phyloP scores from a whole-genome alignment of 352 stramenopile genomes.

The Globisporangium spiculum region DNA sequence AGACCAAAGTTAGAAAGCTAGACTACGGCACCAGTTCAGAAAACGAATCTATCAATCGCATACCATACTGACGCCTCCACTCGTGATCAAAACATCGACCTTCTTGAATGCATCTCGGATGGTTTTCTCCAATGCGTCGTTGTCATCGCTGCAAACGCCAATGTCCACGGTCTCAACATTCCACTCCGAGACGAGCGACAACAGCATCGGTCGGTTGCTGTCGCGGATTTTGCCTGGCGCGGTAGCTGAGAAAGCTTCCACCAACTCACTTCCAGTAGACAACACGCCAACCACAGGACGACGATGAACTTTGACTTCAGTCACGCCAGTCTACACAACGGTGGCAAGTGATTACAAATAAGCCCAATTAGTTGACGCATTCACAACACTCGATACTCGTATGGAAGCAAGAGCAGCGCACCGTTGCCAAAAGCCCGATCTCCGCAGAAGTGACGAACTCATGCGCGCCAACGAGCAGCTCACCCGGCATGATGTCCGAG shows the following conservation, averaged over 20 bases:
- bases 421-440: slow-evolving; percentile 91
- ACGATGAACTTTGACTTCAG: slow-evolving; percentile 64
- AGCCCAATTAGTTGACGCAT: background rate
- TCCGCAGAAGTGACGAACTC: slow-evolving; percentile 83
- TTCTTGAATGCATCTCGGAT: slow-evolving; percentile 41
- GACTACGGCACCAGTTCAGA: background rate
- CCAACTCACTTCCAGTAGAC: slow-evolving; percentile 95
- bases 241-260: slow-evolving; percentile 50
- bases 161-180: slow-evolving; percentile 49
- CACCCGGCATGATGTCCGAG: slow-evolving; percentile 85
- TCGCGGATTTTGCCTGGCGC: slow-evolving; percentile 89
- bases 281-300: slow-evolving; percentile 89
- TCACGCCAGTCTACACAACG: slow-evolving; percentile 52
- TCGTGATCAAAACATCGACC: slow-evolving; percentile 94
- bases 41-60: background rate
- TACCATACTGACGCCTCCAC: slow-evolving; percentile 93
- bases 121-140: slow-evolving; percentile 44
- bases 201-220: slow-evolving; percentile 93
- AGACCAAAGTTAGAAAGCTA: background rate
- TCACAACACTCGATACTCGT: background rate
- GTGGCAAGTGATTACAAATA: background rate
- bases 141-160: slow-evolving; percentile 74
- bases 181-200: slow-evolving; percentile 59
- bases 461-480: slow-evolving; percentile 74
- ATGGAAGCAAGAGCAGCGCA: slow-evolving; percentile 20